phyloP scores from a whole-genome alignment of 352 stramenopile genomes.

The Globisporangium middletonii region DNA sequence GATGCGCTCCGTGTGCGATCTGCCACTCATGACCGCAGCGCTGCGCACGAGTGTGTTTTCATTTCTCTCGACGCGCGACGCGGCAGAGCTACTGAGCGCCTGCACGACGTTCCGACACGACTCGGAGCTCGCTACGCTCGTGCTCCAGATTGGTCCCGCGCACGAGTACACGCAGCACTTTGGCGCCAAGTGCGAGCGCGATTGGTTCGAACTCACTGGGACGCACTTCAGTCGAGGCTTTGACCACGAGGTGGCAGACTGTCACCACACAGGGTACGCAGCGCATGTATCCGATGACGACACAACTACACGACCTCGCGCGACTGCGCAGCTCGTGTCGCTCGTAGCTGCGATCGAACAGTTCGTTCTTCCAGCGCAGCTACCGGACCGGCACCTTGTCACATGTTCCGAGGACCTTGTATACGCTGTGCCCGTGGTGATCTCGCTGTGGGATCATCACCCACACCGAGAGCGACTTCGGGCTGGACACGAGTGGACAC shows the following conservation, averaged over 20 bases:
- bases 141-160: background rate
- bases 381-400: background rate
- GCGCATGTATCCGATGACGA: background rate
- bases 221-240: background rate
- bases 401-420: background rate
- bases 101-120: conserved; percentile 4
- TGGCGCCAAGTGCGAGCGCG: background rate
- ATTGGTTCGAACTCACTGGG: background rate
- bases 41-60: background rate
- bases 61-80: background rate
- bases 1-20: too few relatives aligned
- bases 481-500: background rate
- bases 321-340: background rate
- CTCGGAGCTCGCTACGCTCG: background rate
- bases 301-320: background rate
- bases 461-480: background rate
- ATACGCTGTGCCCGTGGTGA: background rate
- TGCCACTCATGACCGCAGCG: background rate
- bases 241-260: background rate
- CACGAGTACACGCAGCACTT: background rate
- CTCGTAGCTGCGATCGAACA: background rate
- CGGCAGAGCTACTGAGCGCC: background rate
- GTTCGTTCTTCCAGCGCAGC: background rate
- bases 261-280: background rate
- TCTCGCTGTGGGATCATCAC: conserved; percentile 4